phyloP scores from a whole-genome alignment of 2,329 filamentous ascomycete genomes.

The Penicillium sumatraense region DNA sequence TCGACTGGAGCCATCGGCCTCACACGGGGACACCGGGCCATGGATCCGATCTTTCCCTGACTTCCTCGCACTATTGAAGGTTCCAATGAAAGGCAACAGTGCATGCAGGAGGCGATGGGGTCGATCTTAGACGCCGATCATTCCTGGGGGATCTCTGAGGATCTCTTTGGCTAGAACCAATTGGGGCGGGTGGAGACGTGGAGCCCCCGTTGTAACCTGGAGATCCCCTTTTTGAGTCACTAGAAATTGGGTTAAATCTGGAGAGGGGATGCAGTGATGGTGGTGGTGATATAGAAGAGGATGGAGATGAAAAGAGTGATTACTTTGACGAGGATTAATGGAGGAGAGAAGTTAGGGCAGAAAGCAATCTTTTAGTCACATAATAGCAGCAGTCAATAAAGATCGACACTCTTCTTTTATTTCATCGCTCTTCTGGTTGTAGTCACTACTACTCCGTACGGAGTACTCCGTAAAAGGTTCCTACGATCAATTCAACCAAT shows the following conservation, averaged over 20 bases:
- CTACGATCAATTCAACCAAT: no score
- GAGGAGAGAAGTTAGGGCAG: no score
- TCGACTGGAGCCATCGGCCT: neutral
- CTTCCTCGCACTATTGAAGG: slow-evolving; percentile 2
- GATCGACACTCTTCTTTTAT: no score
- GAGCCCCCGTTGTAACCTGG: neutral
- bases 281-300: neutral
- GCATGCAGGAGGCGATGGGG: slow-evolving; percentile 1
- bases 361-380: no score
- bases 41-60: neutral
- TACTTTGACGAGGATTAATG: neutral
- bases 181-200: neutral
- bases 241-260: neutral
- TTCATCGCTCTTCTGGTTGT: no score
- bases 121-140: slow-evolving; percentile 1
- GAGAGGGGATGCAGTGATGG: neutral
- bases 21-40: neutral
- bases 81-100: neutral
- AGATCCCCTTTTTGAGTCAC: neutral
- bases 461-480: no score
- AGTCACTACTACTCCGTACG: no score
- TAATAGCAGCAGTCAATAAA: no score
- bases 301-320: neutral
- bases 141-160: neutral
- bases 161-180: neutral